These are phyloP conservation scores for Beauveria bassiana DNA, from an alignment of 2,329 filamentous ascomycete species.

Conservation along the genomic window DNA sequence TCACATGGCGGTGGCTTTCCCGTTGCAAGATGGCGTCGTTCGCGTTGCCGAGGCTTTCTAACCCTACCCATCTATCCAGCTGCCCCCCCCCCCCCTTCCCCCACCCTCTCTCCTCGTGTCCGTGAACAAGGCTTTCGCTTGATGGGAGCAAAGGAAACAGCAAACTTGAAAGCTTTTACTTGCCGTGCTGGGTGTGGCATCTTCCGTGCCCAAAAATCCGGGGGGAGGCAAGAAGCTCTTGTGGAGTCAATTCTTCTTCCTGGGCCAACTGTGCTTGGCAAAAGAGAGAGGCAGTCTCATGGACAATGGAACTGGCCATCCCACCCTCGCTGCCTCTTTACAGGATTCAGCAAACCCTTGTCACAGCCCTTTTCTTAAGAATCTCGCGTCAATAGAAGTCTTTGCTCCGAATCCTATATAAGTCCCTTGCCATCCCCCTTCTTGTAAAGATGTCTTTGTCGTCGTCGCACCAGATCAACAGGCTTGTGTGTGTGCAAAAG, in stretches of 20 bases:
- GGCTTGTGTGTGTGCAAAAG: background rate
- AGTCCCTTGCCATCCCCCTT: background rate
- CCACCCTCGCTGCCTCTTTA: background rate
- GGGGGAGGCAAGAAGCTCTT: background rate
- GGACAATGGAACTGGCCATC: too few relatives aligned
- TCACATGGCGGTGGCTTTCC: conserved; percentile 1
- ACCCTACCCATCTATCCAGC: background rate
- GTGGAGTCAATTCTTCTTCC: background rate
- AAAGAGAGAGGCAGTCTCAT: background rate
- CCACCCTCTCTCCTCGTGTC: too few relatives aligned
- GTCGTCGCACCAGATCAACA: background rate
- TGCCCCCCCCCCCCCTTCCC: too few relatives aligned
- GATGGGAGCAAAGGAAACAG: too few relatives aligned
- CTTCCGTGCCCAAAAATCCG: too few relatives aligned
- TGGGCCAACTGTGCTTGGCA: background rate
- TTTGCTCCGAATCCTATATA: background rate
- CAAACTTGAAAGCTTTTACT: too few relatives aligned
- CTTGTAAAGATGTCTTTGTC: background rate
- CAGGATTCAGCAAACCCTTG: background rate
- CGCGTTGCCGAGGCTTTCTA: conserved; percentile 4
- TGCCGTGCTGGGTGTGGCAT: too few relatives aligned
- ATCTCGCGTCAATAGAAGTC: background rate
- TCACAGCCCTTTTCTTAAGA: too few relatives aligned
- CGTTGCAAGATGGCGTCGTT: background rate
- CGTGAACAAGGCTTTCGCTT: background rate